Evolutionary conservation across 306 rosid species (phyloP).

Genomic region (Senna siamea): DNA sequence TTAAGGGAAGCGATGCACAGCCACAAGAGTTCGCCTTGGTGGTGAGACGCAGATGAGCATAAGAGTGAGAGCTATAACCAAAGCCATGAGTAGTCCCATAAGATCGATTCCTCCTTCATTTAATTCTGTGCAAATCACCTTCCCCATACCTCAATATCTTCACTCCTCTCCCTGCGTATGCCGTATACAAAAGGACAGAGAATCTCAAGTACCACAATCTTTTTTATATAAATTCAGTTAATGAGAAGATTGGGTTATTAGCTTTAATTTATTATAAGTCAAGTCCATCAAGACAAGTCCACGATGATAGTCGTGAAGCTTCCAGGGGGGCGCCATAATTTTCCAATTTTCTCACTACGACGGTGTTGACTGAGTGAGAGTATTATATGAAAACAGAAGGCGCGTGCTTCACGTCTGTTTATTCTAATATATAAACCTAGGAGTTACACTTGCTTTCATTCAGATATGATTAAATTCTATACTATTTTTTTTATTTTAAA

Average conservation of each 20-base stretch:
- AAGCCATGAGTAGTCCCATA: background rate
- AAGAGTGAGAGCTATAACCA: background rate
- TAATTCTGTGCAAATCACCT: background rate
- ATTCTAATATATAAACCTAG: no score
- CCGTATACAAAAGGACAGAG: background rate
- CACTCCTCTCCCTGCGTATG: no score
- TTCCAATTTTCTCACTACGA: background rate
- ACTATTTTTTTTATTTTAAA: no score
- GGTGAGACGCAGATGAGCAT: slow-evolving; percentile 30
- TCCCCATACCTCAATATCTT: slow-evolving; percentile 17
- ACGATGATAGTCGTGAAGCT: no score
- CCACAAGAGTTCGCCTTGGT: slow-evolving; percentile 41
- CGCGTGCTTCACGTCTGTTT: background rate
- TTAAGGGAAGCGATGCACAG: slow-evolving; percentile 38
- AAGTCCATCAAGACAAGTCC: no score
- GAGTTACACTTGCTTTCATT: no score
- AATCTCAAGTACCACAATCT: background rate
- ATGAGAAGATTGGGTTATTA: no score
- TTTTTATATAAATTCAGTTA: no score
- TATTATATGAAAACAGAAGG: background rate
- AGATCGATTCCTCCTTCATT: background rate
- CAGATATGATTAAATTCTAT: no score
- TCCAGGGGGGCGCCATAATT: background rate
- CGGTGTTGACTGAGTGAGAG: background rate
- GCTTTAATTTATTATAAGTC: background rate